Conservation (phyloP, 2,329 filamentous ascomycete genomes). For the Cladosporium sp. region DNA sequence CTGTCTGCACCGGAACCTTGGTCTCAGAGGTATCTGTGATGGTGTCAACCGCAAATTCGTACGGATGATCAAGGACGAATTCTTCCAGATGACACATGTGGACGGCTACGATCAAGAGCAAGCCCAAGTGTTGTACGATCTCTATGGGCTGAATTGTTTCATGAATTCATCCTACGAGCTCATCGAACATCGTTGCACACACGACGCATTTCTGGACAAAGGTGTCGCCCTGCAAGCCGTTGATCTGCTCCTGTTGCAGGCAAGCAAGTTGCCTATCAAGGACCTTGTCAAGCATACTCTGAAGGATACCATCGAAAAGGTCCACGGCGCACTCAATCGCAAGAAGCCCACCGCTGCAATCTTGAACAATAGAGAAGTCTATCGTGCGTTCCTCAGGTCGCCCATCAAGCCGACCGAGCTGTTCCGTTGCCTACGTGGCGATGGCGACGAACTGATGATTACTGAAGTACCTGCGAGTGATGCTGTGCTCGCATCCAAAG, state of each 20-base stretch:
- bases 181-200: slow-evolving; percentile 71
- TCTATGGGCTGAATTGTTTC: slow-evolving; percentile 70
- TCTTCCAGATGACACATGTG: slow-evolving; percentile 70
- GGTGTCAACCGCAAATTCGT: slow-evolving; percentile 82
- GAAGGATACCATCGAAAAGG: slow-evolving; percentile 84
- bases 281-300: slow-evolving; percentile 89
- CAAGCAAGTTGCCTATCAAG: slow-evolving; percentile 80
- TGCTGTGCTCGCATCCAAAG: slow-evolving; percentile 66
- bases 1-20: slow-evolving; percentile 77
- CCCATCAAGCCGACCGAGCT: slow-evolving; percentile 78
- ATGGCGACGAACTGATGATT: slow-evolving; percentile 68
- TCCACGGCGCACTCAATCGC: slow-evolving; percentile 77
- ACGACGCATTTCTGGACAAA: slow-evolving; percentile 70
- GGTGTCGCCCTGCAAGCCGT: slow-evolving; percentile 76
- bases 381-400: slow-evolving; percentile 75
- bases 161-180: slow-evolving; percentile 33
- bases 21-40: slow-evolving; percentile 80
- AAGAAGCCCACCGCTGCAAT: slow-evolving; percentile 76
- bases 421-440: slow-evolving; percentile 75
- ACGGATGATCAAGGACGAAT: slow-evolving; percentile 81
- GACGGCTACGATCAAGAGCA: slow-evolving; percentile 85
- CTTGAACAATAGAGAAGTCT: slow-evolving; percentile 80
- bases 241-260: slow-evolving; percentile 77
- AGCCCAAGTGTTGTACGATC: slow-evolving; percentile 76
- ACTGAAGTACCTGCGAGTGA: slow-evolving; percentile 60